Evolutionary conservation across 2,329 filamentous ascomycete species (phyloP).

Genomic region (Akanthomyces uredinophilus): DNA sequence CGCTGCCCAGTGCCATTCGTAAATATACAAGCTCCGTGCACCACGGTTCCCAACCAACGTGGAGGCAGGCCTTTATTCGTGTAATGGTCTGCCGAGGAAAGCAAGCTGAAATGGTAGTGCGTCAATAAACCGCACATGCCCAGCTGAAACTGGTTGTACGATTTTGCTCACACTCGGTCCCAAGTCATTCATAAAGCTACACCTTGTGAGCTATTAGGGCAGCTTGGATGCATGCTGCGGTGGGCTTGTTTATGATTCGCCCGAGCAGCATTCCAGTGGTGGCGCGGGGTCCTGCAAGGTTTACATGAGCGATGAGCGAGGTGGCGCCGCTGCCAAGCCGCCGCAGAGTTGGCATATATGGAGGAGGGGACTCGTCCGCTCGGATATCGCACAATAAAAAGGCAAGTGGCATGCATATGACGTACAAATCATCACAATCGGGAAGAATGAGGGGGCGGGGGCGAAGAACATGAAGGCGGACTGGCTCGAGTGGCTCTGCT

Average conservation of each 20-base stretch:
- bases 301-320: neutral
- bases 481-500: neutral
- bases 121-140: neutral
- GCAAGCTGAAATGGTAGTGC: neutral
- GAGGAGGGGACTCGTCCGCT: neutral
- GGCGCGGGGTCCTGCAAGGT: slow-evolving; percentile 2
- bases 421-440: neutral
- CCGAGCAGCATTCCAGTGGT: neutral
- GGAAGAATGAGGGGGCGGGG: neutral
- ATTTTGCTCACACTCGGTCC: neutral
- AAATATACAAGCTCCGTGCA: neutral
- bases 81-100: neutral
- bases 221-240: neutral
- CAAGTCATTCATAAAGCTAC: neutral
- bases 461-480: neutral
- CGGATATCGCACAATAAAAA: neutral
- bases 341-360: neutral
- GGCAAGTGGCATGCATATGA: slow-evolving; percentile 1
- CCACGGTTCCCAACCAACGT: neutral
- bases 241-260: neutral
- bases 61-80: neutral
- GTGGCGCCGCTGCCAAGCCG: slow-evolving; percentile 4
- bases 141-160: neutral
- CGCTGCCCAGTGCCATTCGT: neutral
- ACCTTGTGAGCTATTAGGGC: too few relatives aligned